Base-by-base conservation (phyloP, 2,329 filamentous ascomycete species). In the Stachybotrys echinatus region DNA sequence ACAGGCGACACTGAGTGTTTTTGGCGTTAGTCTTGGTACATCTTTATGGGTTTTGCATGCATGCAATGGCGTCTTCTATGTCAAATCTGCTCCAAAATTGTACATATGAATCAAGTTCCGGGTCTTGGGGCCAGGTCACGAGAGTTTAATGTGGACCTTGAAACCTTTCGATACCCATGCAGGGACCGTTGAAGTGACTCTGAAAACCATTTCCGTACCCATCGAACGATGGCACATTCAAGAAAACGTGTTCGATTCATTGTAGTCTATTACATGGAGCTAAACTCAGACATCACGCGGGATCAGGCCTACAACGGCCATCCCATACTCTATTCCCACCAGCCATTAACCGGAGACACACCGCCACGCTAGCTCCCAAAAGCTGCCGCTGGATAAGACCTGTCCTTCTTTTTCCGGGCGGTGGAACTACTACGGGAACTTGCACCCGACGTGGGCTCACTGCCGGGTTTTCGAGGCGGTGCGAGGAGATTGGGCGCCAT, bases 361-460 rank as follows among this genome's bases (percentile, higher is more conserved):
- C 14, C 10, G 27, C 27, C 27, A 14, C 10, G 27, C 27, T 34
- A 73, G 39, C 66, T 71, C 17, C 76, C 78, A 65, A 85, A 86
- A 10, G 82, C 81, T 7, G 81, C 82, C 12, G 79, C 75, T 2
- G 83, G 82, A 58, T 86, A 86, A 1, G 78, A 70, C 47, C 83
- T 72, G 52, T 84, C 81, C 55, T 74, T 77, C 74, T 80, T 83
- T 68, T 80, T 83, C 39, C 76, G 68, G 19, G 63, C 69, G 3
- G 70, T 64, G 2, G 76, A 80, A 63, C 75, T 83, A 61, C 80
- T 83, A 45, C 80, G 71, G 23, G 80, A 83, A 59, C 76, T 81
- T 1, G 74, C 64, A 19, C 65, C 65, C 3, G 74, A 76, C 0
- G 55, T 61, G 2, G 63, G 54, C 42, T 67, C 65, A 38, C 66